phyloP scores from a whole-genome alignment of 495 filamentous ascomycete species.

The Penicillium flavigenum region DNA sequence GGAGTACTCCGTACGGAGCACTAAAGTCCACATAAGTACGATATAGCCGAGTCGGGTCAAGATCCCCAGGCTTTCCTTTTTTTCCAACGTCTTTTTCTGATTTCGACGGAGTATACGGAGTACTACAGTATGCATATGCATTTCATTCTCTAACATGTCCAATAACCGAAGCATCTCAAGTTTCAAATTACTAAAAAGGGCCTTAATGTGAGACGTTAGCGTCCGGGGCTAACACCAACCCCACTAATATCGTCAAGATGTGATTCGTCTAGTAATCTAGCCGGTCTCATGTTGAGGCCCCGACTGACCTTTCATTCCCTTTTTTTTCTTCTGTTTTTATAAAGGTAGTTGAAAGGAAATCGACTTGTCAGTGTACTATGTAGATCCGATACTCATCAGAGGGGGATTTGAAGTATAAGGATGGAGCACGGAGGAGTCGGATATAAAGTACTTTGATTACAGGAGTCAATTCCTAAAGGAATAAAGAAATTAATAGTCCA shows the following conservation, averaged over 20 bases:
- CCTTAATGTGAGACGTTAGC: constrained; percentile 18
- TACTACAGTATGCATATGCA: too few species aligned
- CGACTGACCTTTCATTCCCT: neutral
- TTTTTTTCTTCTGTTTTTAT: neutral
- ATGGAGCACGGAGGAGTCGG: neutral
- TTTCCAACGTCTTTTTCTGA: too few species aligned
- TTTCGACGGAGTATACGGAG: too few species aligned
- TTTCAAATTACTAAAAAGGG: constrained; percentile 1
- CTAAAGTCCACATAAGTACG: too few species aligned
- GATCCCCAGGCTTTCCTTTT: too few species aligned
- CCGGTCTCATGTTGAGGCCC: neutral
- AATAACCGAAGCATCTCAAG: neutral
- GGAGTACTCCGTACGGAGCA: too few species aligned
- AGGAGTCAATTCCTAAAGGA: neutral
- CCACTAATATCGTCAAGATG: neutral
- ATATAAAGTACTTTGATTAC: neutral
- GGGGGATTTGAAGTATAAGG: neutral
- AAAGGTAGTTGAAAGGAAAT: neutral
- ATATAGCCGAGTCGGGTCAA: too few species aligned
- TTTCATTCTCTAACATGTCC: too few species aligned
- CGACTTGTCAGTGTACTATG: neutral
- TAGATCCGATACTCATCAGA: neutral
- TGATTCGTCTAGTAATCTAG: neutral
- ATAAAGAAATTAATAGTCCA: neutral
- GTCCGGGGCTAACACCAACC: neutral